These are phyloP conservation scores for Nyctanthes arbortristis DNA, from an alignment of 257 asterid genomes.

Conservation along the genomic window DNA sequence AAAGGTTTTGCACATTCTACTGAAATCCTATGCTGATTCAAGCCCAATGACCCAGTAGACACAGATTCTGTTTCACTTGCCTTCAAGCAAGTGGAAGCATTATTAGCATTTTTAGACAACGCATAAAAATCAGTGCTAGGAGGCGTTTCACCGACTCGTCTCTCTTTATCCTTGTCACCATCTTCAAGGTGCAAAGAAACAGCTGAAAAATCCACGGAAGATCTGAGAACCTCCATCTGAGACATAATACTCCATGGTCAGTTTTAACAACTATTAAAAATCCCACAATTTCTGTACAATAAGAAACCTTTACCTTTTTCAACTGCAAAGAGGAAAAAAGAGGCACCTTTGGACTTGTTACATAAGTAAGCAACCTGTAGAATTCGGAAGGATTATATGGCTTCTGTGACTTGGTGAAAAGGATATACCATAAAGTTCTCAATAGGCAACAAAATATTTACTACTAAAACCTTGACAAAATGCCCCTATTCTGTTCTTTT, in stretches of 20 bases:
- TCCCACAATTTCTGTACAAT: background rate
- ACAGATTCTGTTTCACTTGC: constrained; percentile 32
- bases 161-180: constrained; percentile 29
- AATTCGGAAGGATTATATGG: constrained; percentile 24
- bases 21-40: constrained; percentile 25
- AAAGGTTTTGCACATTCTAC: constrained; percentile 36
- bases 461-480: constrained; percentile 53
- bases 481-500: constrained; percentile 52
- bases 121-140: constrained; percentile 27
- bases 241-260: constrained; percentile 35
- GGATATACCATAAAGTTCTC: constrained; percentile 12
- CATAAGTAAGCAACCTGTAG: constrained; percentile 62
- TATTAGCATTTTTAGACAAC: constrained; percentile 33
- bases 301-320: constrained; percentile 58
- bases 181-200: constrained; percentile 28
- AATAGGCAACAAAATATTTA: constrained; percentile 13
- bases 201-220: constrained; percentile 38
- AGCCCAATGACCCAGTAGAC: constrained; percentile 39
- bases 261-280: constrained; percentile 22
- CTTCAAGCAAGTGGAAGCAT: constrained; percentile 26
- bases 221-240: constrained; percentile 61
- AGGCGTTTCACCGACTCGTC: constrained; percentile 26
- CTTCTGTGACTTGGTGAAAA: constrained; percentile 11
- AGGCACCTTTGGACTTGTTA: constrained; percentile 53
- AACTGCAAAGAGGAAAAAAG: constrained; percentile 66